phyloP scores from a whole-genome alignment of 345 rosid genomes.

The Moricandia moricandioides region DNA sequence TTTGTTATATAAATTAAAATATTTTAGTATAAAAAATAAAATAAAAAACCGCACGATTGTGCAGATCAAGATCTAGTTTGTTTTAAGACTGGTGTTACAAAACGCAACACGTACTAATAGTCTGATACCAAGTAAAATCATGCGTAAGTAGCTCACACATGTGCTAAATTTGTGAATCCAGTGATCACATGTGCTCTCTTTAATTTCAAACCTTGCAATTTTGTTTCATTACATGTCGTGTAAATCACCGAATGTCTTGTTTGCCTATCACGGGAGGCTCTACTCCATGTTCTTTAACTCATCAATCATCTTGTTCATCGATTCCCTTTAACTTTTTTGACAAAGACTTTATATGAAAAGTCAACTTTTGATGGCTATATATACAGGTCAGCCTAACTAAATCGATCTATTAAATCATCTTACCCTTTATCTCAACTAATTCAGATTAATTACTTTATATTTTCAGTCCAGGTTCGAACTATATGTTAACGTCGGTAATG shows the following conservation, averaged over 20 bases:
- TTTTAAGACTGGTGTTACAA: not conserved
- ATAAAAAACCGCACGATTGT: too few species aligned
- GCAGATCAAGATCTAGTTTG: not conserved
- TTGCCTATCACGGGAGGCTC: constrained; percentile 28
- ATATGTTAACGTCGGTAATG: not conserved
- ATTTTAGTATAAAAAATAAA: too few species aligned
- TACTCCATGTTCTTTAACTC: not conserved
- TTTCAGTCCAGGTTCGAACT: not conserved
- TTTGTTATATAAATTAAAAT: too few species aligned
- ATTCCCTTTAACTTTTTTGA: not conserved
- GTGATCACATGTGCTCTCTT: constrained; percentile 27
- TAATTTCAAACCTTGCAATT: constrained; percentile 18
- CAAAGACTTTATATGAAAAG: not conserved
- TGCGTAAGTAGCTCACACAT: not conserved
- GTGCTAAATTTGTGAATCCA: constrained; percentile 14
- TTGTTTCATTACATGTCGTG: constrained; percentile 35
- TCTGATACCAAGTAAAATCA: not conserved
- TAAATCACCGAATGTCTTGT: constrained; percentile 20
- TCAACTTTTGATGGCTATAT: constrained; percentile 5
- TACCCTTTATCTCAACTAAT: not conserved
- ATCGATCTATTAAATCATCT: not conserved
- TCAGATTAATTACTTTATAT: not conserved
- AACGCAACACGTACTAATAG: not conserved
- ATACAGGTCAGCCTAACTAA: not conserved
- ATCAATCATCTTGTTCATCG: not conserved